Percentiles rank a stretch among this genome's conserved stretches.
These are phyloP conservation scores for Saprolegnia parasitica DNA, from an alignment of 352 stramenopile species.

Conservation along the genomic window DNA sequence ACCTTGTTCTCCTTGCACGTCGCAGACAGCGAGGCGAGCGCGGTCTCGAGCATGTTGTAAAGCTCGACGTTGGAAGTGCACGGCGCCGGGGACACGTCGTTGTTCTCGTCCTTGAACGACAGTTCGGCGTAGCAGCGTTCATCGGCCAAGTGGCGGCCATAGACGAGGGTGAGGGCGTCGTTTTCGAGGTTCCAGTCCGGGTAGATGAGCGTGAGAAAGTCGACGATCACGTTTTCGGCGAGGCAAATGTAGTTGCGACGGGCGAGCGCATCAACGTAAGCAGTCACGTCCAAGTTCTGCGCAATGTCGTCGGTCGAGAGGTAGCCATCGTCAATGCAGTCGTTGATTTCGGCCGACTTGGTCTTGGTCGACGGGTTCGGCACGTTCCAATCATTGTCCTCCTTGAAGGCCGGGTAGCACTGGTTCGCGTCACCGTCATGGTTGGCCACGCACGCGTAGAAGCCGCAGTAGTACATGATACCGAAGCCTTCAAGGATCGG, in stretches of 20 bases:
- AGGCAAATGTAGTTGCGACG: conserved; percentile 25
- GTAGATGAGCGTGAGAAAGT: neutral
- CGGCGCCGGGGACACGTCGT: neutral
- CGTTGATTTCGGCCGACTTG: neutral
- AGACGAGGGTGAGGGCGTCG: conserved; percentile 15
- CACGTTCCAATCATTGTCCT: conserved; percentile 16
- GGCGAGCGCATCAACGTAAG: conserved; percentile 1
- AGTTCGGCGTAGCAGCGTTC: neutral
- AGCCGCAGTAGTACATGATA: conserved; percentile 29
- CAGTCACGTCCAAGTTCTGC: neutral
- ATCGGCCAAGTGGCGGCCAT: conserved; percentile 25
- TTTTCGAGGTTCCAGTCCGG: neutral
- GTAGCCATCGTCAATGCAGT: conserved; percentile 61
- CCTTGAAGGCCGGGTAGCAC: conserved; percentile 26
- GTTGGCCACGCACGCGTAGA: conserved; percentile 28
- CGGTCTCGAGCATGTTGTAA: neutral
- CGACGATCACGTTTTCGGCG: conserved; percentile 22
- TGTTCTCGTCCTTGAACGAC: neutral
- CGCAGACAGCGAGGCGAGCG: neutral
- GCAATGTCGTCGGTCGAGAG: conserved; percentile 85
- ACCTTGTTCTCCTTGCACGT: neutral
- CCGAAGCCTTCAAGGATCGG: conserved; percentile 28
- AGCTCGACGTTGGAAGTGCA: conserved; percentile 1
- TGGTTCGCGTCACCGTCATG: conserved; percentile 25
- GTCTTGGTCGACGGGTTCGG: neutral